Conservation (phyloP, 768 basidiomycete genomes). For the Auricularia auricula-judae region DNA sequence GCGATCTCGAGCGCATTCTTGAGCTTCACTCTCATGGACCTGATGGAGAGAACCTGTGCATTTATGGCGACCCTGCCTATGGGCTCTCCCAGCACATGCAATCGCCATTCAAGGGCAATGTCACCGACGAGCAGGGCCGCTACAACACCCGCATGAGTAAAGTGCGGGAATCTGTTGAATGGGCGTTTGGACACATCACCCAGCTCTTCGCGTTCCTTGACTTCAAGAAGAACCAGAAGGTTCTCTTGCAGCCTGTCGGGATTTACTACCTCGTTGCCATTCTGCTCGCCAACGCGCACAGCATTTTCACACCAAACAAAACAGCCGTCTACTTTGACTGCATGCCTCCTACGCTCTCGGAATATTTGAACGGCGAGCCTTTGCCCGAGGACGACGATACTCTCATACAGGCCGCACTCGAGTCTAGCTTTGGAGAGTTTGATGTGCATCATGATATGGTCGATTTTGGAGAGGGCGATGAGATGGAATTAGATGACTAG, state of each 20-base stretch:
- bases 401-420: too few relatives aligned
- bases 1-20: background rate
- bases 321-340: too few relatives aligned
- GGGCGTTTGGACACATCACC: conserved; percentile 16
- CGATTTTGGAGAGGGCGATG: too few relatives aligned
- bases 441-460: too few relatives aligned
- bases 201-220: conserved; percentile 18
- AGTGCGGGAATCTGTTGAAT: conserved; percentile 18
- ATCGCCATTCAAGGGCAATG: conserved; percentile 11
- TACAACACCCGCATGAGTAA: conserved; percentile 19
- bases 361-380: too few relatives aligned
- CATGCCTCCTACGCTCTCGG: too few relatives aligned
- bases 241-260: conserved; percentile 15
- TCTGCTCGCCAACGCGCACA: conserved; percentile 31
- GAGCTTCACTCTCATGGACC: background rate
- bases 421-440: too few relatives aligned
- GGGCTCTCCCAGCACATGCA: conserved; percentile 11
- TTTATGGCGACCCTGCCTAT: conserved; percentile 20
- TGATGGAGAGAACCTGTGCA: conserved; percentile 7
- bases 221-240: conserved; percentile 11
- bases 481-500: too few relatives aligned
- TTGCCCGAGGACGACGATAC: too few relatives aligned
- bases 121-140: conserved; percentile 9
- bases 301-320: too few relatives aligned
- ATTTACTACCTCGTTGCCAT: conserved; percentile 17